Evolutionary conservation across 257 asterid species (phyloP).

Genomic region (Vinca minor): DNA sequence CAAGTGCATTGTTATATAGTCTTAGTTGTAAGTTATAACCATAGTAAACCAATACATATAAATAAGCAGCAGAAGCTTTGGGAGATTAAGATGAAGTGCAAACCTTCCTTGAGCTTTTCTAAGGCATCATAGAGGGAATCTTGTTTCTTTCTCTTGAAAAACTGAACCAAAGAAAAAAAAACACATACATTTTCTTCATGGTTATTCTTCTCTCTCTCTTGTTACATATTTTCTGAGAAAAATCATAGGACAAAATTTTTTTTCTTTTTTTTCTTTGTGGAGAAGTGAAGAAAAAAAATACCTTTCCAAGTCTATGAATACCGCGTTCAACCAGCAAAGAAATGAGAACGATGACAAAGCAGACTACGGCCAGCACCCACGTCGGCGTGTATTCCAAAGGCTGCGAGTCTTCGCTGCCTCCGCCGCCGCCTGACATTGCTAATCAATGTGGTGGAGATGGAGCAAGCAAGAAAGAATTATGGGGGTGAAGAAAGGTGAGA

Average conservation of each 20-base stretch:
- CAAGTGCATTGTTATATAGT: too few species aligned
- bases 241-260: not conserved
- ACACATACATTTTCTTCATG: not conserved
- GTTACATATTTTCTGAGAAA: not conserved
- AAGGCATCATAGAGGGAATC: conserved; percentile 53
- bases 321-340: conserved; percentile 60
- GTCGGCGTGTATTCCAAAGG: conserved; percentile 67
- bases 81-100: not conserved
- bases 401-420: conserved; percentile 28
- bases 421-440: conserved; percentile 15
- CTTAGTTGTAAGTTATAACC: too few species aligned
- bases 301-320: conserved; percentile 76
- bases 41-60: too few species aligned
- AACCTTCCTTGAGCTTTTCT: conserved; percentile 75
- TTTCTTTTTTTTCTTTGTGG: not conserved
- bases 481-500: not conserved
- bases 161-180: conserved; percentile 21
- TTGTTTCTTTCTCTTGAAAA: conserved; percentile 42
- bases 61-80: too few species aligned
- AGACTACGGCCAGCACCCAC: conserved; percentile 75
- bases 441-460: not conserved
- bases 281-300: conserved; percentile 6
- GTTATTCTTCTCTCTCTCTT: not conserved
- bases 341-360: conserved; percentile 60
- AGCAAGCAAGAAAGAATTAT: not conserved